Evolutionary conservation across 2,329 filamentous ascomycete genomes (phyloP), one percentile per base, ranked within the genome.

Genomic region (Botrytis cinerea): DNA sequence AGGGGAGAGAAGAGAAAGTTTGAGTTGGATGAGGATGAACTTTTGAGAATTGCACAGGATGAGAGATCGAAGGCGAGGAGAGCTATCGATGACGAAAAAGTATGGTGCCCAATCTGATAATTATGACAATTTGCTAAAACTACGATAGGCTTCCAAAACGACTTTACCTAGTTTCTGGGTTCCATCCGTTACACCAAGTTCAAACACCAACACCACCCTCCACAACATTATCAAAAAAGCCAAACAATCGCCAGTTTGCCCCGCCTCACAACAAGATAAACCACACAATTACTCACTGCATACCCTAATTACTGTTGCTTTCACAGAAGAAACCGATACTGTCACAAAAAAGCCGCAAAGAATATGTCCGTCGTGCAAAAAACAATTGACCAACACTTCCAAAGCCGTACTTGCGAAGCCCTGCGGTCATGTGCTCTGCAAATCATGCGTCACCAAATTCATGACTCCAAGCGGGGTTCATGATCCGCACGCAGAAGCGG

Each of bases 351-450:
- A 83, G 9, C 84, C 83, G 20, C 83, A 86, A 79, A 80, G 88
- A 54, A 87, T 92, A 68, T 99, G 95, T 82, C 96, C 96, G 0
- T 91, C 92, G 63, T 99, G 95, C 83, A 90, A 92, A 77, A 97
- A 97, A 82, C 87, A 85, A 1, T 86, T 98, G 20, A 92, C 89
- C 64, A 98, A 98, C 80, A 88, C 92, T 4, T 92, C 93, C 5
- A 93, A 92, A 80, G 93, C 95, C 0, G 89, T 95, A 81, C 85
- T 98, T 70, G 91, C 93, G 2, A 95, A 93, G 81, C 93, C 93
- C 0, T 99, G 95, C 79, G 95, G 95, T 0, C 95, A 99, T 81
- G 94, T 98, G 0, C 83, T 98, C 35, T 99, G 95, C 82, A 91
- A 92, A 78, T 91, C 88, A 57, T 98, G 95, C 80, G 91, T 95